A percentile compares a stretch with the other conserved stretches of the same genome.
These are phyloP conservation scores for Yamadazyma buinensis DNA, from an alignment of 1,139 yeast genomes.

Conservation along the genomic window DNA sequence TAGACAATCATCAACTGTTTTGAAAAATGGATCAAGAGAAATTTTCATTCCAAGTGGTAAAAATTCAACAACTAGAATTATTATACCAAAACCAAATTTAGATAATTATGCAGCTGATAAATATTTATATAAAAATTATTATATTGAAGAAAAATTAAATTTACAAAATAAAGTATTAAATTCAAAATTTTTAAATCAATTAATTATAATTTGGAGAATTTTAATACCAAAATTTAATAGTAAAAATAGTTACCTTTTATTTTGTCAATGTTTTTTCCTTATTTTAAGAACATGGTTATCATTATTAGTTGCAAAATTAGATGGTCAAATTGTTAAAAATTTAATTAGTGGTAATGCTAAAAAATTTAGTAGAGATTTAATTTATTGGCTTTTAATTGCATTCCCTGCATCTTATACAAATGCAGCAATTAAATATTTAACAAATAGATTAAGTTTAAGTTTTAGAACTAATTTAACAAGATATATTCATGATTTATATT, in stretches of 20 bases:
- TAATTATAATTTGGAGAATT: conserved; percentile 75
- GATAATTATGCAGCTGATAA: conserved; percentile 70
- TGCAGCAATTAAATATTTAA: conserved; percentile 81
- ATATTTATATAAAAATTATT: conserved; percentile 53
- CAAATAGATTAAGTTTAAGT: conserved; percentile 72
- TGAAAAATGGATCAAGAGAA: conserved; percentile 54
- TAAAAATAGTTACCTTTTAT: conserved; percentile 62
- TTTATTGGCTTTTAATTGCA: conserved; percentile 85
- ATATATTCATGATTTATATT: conserved; percentile 85
- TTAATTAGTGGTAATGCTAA: conserved; percentile 79
- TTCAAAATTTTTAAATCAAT: conserved; percentile 69
- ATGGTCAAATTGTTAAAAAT: conserved; percentile 89
- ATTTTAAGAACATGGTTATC: conserved; percentile 85
- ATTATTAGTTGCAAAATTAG: conserved; percentile 79
- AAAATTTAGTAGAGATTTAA: conserved; percentile 71
- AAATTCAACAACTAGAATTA: conserved; percentile 40
- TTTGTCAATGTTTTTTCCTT: conserved; percentile 72
- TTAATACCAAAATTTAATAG: conserved; percentile 71
- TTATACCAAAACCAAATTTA: conserved; percentile 54
- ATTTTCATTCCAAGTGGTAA: conserved; percentile 53
- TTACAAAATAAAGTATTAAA: conserved; percentile 44
- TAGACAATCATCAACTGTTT: conserved; percentile 39
- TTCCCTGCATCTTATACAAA: conserved; percentile 93
- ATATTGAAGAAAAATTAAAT: conserved; percentile 34
- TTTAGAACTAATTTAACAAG: conserved; percentile 83